Percentiles rank a stretch among this genome's conserved stretches.
Conservation (phyloP, 805 yeast genomes). For the Lipomyces spencermartinsiae region DNA sequence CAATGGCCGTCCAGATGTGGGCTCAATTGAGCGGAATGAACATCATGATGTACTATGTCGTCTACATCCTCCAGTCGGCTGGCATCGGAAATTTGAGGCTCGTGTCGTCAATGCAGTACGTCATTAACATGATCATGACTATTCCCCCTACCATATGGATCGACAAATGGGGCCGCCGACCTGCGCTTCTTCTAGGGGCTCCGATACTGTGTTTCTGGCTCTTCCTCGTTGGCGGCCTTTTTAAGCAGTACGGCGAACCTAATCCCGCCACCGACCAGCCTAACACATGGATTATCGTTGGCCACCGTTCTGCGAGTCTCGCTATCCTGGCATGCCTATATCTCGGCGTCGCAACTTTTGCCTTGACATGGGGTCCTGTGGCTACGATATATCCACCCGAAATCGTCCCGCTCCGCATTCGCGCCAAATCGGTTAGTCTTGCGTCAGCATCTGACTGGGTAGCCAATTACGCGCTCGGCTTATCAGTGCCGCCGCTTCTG, state of each 20-base stretch:
- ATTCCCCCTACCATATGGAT: constrained; percentile 79
- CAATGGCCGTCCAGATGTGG: constrained; percentile 67
- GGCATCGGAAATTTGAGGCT: constrained; percentile 68
- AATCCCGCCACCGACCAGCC: constrained; percentile 65
- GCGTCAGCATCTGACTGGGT: constrained; percentile 82
- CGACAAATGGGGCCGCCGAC: too few species aligned
- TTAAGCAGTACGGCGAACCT: constrained; percentile 71
- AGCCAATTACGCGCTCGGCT: constrained; percentile 74
- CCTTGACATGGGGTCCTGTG: constrained; percentile 84
- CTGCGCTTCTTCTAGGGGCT: constrained; percentile 56
- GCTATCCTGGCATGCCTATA: constrained; percentile 60
- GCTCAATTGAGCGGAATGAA: constrained; percentile 93
- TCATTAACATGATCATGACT: constrained; percentile 69
- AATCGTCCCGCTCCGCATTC: constrained; percentile 71
- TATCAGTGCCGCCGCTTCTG: constrained; percentile 53
- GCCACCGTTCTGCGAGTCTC: constrained; percentile 45
- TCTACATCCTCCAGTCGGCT: constrained; percentile 72
- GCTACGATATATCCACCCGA: constrained; percentile 72
- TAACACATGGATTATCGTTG: constrained; percentile 61
- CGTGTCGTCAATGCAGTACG: constrained; percentile 65
- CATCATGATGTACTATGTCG: constrained; percentile 88
- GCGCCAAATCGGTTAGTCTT: constrained; percentile 74
- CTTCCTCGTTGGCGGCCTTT: constrained; percentile 71
- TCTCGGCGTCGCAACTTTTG: constrained; percentile 74
- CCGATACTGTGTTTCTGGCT: constrained; percentile 82